These are phyloP conservation scores for Arabidopsis arenosa DNA, from an alignment of 345 rosid genomes.

Conservation along the genomic window DNA sequence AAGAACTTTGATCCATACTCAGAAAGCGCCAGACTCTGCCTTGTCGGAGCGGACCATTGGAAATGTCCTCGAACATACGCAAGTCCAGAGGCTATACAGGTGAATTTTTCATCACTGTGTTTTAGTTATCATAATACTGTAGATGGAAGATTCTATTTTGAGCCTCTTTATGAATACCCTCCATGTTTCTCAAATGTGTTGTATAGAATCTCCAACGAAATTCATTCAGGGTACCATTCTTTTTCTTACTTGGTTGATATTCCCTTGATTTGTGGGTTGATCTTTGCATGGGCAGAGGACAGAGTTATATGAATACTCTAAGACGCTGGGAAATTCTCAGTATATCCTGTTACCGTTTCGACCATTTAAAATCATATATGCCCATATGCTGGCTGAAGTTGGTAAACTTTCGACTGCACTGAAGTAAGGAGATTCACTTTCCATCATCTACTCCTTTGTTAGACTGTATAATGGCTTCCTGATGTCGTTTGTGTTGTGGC, in stretches of 20 bases:
- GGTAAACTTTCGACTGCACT: conserved; percentile 91
- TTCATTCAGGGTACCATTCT: not conserved
- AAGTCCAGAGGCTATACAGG: conserved; percentile 85
- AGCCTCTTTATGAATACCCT: not conserved
- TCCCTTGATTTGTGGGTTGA: conserved; percentile 36
- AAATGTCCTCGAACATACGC: conserved; percentile 72
- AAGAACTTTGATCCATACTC: conserved; percentile 72
- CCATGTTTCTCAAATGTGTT: conserved; percentile 5
- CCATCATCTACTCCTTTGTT: conserved; percentile 14
- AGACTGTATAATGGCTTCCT: conserved; percentile 40
- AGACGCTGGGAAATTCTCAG: conserved; percentile 96
- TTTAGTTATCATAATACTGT: conserved; percentile 8
- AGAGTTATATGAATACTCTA: conserved; percentile 93
- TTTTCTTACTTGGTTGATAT: conserved; percentile 1
- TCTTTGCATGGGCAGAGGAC: conserved; percentile 77
- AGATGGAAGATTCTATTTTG: conserved; percentile 18
- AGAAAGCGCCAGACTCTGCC: conserved; percentile 76
- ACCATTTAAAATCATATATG: conserved; percentile 93
- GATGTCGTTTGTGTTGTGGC: conserved; percentile 31
- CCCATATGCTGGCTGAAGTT: conserved; percentile 97
- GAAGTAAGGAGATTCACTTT: conserved; percentile 64
- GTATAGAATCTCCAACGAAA: not conserved
- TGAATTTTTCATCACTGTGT: conserved; percentile 17
- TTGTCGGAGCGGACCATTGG: conserved; percentile 81
- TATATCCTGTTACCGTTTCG: conserved; percentile 84